phyloP scores from a whole-genome alignment of 2,329 filamentous ascomycete species.

The Exophiala phaeomuriformis region DNA sequence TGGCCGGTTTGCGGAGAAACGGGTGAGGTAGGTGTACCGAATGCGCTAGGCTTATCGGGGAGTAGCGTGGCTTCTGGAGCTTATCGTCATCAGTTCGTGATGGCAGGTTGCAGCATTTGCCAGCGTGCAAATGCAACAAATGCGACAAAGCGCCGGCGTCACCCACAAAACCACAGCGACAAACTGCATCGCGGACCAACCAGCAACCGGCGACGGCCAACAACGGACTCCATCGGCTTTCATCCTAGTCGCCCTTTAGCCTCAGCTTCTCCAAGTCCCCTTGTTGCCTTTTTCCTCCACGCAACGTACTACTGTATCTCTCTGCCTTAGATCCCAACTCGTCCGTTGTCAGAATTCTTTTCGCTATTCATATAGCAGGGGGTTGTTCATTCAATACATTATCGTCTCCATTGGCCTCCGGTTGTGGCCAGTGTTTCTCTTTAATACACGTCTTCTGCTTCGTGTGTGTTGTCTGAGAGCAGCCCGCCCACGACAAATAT shows the following conservation, averaged over 20 bases:
- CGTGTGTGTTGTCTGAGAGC: not conserved
- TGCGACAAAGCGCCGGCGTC: too few species aligned
- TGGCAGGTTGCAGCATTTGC: too few species aligned
- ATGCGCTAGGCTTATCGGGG: too few species aligned
- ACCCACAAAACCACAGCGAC: too few species aligned
- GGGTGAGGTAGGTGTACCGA: too few species aligned
- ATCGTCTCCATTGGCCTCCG: not conserved
- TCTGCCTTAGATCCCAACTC: not conserved
- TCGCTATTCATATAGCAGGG: not conserved
- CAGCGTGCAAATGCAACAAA: too few species aligned
- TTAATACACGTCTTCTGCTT: not conserved
- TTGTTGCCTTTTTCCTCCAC: constrained; percentile 7
- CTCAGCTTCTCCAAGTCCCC: constrained; percentile 12
- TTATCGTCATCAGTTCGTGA: too few species aligned
- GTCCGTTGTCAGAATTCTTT: not conserved
- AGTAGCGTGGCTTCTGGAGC: too few species aligned
- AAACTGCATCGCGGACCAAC: too few species aligned
- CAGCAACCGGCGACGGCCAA: too few species aligned
- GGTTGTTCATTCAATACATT: not conserved
- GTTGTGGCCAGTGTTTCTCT: not conserved
- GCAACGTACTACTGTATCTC: not conserved
- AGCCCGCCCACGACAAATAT: not conserved
- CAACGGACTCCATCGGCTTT: not conserved
- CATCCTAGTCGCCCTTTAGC: constrained; percentile 3
- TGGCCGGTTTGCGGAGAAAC: too few species aligned